Conservation (phyloP, 2,329 filamentous ascomycete species). For the Camptophora hylomeconis region DNA sequence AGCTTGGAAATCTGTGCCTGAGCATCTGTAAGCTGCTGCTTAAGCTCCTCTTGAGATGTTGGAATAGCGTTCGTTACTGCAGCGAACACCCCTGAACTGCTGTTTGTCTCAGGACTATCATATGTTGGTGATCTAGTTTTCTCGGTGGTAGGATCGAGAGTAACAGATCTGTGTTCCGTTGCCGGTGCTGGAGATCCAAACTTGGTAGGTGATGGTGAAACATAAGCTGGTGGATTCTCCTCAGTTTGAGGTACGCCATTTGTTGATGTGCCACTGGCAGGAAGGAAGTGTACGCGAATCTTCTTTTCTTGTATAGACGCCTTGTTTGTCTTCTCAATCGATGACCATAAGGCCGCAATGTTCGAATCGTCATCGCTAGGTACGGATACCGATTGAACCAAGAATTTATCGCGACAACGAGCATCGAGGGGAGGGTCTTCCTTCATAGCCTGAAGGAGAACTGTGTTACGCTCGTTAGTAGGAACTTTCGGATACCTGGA, state of each 20-base stretch:
- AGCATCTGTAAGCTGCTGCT: conserved; percentile 61
- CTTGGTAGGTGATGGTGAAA: conserved; percentile 42
- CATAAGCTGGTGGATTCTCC: conserved; percentile 40
- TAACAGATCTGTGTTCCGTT: conserved; percentile 24
- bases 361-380: conserved; percentile 71
- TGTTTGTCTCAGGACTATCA: conserved; percentile 20
- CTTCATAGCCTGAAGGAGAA: conserved; percentile 96
- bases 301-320: conserved; percentile 78
- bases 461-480: conserved; percentile 32
- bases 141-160: conserved; percentile 16
- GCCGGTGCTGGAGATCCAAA: conserved; percentile 33
- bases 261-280: conserved; percentile 39
- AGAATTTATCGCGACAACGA: conserved; percentile 93
- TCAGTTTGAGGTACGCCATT: conserved; percentile 25
- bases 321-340: conserved; percentile 63
- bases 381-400: conserved; percentile 83
- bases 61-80: conserved; percentile 36
- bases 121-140: conserved; percentile 15
- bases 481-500: background rate
- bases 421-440: conserved; percentile 74
- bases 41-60: conserved; percentile 48
- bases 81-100: conserved; percentile 33
- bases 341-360: conserved; percentile 69
- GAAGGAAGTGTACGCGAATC: conserved; percentile 79
- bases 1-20: conserved; percentile 59